These are phyloP conservation scores for Oryza nivara DNA, from an alignment of 176 grass and related monocot genomes.

Conservation along the genomic window DNA sequence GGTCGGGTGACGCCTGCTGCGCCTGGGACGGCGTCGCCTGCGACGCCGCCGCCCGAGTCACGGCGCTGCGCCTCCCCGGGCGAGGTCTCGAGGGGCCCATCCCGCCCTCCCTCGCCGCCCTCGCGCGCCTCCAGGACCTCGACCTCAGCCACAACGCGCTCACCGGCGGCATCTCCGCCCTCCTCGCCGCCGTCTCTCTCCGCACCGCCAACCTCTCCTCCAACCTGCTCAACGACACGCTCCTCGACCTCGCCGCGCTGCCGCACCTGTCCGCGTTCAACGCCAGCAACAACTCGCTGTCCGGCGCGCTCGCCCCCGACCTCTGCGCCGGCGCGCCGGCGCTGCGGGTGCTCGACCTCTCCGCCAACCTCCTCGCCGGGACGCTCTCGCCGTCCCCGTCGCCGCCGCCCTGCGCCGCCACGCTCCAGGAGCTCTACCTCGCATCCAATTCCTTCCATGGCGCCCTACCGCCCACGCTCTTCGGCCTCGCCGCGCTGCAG, in stretches of 20 bases:
- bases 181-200: constrained; percentile 35
- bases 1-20: constrained; percentile 55
- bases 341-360: constrained; percentile 69
- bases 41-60: constrained; percentile 47
- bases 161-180: constrained; percentile 37
- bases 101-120: constrained; percentile 32
- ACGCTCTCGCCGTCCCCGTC: constrained; percentile 46
- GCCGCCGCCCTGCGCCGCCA: constrained; percentile 48
- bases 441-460: constrained; percentile 64
- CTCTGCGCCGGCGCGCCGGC: constrained; percentile 54
- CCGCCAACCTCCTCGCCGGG: constrained; percentile 63
- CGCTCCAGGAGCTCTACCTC: constrained; percentile 60
- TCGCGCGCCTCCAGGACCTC: constrained; percentile 50
- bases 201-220: constrained; percentile 66
- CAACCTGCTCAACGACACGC: constrained; percentile 64
- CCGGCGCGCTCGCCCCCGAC: constrained; percentile 55
- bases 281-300: constrained; percentile 86
- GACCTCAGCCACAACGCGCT: constrained; percentile 83
- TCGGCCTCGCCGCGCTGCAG: constrained; percentile 50
- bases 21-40: constrained; percentile 70
- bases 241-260: constrained; percentile 48
- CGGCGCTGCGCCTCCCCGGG: constrained; percentile 45
- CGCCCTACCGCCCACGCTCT: constrained; percentile 65
- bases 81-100: constrained; percentile 50
- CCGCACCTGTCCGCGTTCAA: constrained; percentile 54